These are phyloP conservation scores for Wallacemonas collosoma DNA, from an alignment of 208 protist genomes.

Conservation along the genomic window DNA sequence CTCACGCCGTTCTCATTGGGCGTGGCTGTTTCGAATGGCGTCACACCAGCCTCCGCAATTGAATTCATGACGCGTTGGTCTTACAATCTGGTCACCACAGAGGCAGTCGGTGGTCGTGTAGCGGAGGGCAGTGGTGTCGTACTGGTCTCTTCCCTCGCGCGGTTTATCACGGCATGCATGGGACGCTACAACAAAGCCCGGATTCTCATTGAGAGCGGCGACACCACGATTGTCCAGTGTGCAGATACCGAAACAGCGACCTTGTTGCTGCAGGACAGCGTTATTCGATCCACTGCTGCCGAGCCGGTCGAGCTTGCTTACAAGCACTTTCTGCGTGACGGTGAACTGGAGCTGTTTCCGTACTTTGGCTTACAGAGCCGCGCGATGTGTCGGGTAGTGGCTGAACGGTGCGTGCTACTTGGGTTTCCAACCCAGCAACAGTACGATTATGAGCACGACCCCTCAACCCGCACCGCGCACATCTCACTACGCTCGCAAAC, in stretches of 20 bases:
- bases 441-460: constrained; percentile 83
- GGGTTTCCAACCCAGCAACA: constrained; percentile 84
- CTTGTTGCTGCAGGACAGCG: constrained; percentile 48
- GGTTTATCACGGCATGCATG: constrained; percentile 80
- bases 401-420: constrained; percentile 71
- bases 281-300: constrained; percentile 51
- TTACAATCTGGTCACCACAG: constrained; percentile 56
- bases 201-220: constrained; percentile 59
- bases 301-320: constrained; percentile 38
- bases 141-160: background rate
- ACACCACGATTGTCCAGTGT: constrained; percentile 72
- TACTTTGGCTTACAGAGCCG: constrained; percentile 62
- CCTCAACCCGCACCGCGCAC: constrained; percentile 53
- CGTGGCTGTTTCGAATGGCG: constrained; percentile 95
- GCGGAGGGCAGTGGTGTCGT: background rate
- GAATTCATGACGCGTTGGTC: constrained; percentile 75
- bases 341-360: constrained; percentile 22
- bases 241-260: constrained; percentile 49
- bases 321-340: constrained; percentile 28
- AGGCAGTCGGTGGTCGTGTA: background rate
- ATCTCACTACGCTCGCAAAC: constrained; percentile 74
- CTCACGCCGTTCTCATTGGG: constrained; percentile 98
- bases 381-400: constrained; percentile 61
- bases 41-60: constrained; percentile 90
- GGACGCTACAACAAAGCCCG: constrained; percentile 76